These are phyloP conservation scores for Colletotrichum sp. DNA, from an alignment of 2,329 filamentous ascomycete genomes.

Conservation along the genomic window DNA sequence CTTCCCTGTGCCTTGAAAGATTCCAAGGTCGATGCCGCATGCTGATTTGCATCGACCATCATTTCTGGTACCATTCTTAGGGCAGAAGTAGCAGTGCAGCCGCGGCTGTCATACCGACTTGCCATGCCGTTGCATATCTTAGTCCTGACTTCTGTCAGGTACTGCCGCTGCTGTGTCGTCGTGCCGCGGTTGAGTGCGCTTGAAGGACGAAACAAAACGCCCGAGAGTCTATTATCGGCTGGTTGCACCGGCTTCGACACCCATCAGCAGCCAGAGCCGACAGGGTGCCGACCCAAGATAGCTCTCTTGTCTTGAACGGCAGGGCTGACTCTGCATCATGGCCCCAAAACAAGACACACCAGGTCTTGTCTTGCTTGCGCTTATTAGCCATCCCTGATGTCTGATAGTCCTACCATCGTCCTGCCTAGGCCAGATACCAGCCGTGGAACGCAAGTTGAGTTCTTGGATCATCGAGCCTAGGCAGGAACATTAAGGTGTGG, in stretches of 20 bases:
- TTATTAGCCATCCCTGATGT: neutral
- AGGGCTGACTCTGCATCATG: slow-evolving; percentile 15
- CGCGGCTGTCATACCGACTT: neutral
- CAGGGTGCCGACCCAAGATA: slow-evolving; percentile 13
- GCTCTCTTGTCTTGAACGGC: slow-evolving; percentile 14
- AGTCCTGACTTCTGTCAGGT: neutral
- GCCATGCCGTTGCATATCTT: neutral
- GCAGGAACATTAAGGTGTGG: slow-evolving; percentile 1
- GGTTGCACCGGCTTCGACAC: slow-evolving; percentile 12
- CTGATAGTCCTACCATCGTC: neutral
- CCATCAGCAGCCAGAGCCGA: neutral
- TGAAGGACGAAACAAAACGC: slow-evolving; percentile 8
- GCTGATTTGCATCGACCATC: slow-evolving; percentile 1
- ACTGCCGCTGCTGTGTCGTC: slow-evolving; percentile 7
- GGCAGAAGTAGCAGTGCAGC: neutral
- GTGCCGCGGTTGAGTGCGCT: neutral
- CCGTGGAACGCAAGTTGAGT: neutral
- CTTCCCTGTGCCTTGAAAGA: neutral
- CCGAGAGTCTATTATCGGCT: slow-evolving; percentile 18
- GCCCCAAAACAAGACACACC: slow-evolving; percentile 3
- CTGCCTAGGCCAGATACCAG: neutral
- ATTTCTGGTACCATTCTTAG: neutral
- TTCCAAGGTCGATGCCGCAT: neutral
- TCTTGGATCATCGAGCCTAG: neutral
- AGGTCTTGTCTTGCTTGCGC: slow-evolving; percentile 2